A percentile compares a stretch with the other conserved stretches of the same genome.
Evolutionary conservation across 768 basidiomycete species (phyloP).

Genomic region (Lactarius quietus): DNA sequence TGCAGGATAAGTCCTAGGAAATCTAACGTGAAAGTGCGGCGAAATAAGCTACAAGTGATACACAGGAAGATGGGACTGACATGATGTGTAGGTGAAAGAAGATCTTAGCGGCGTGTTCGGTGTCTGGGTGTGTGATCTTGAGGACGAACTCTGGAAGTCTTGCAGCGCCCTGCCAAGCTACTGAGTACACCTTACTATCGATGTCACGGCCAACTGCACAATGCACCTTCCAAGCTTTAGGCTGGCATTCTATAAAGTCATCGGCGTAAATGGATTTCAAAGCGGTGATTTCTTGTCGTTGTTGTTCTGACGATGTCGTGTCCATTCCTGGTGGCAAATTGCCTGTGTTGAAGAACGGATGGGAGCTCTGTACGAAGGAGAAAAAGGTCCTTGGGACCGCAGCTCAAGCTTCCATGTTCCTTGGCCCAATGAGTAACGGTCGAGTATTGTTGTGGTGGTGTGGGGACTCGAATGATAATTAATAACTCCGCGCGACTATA

Average conservation of each 20-base stretch:
- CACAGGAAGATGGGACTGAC: conserved; percentile 39
- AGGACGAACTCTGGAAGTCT: conserved; percentile 75
- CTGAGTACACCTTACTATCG: conserved; percentile 11
- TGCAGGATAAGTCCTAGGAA: conserved; percentile 80
- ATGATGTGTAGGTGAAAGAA: conserved; percentile 66
- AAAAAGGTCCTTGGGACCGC: conserved; percentile 66
- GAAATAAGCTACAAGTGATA: conserved; percentile 2
- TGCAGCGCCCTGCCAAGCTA: conserved; percentile 51
- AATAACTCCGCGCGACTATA: not conserved
- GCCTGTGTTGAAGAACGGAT: conserved; percentile 25
- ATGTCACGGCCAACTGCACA: not conserved
- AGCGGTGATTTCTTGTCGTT: conserved; percentile 68
- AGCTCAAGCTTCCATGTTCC: conserved; percentile 69
- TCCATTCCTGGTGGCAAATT: conserved; percentile 48
- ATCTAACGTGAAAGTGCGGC: conserved; percentile 38
- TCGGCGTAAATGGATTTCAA: conserved; percentile 78
- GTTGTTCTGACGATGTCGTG: conserved; percentile 60
- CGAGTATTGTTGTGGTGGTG: not conserved
- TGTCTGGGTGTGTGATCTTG: conserved; percentile 62
- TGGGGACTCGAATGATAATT: not conserved
- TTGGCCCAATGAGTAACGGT: conserved; percentile 1
- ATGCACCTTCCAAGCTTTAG: conserved; percentile 79
- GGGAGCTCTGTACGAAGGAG: conserved; percentile 47
- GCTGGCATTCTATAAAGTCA: conserved; percentile 69
- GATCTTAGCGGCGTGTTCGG: conserved; percentile 51